A percentile compares a stretch with the other conserved stretches of the same genome.
Conservation (phyloP, 1,139 yeast species). For the Taphrina betulina region DNA sequence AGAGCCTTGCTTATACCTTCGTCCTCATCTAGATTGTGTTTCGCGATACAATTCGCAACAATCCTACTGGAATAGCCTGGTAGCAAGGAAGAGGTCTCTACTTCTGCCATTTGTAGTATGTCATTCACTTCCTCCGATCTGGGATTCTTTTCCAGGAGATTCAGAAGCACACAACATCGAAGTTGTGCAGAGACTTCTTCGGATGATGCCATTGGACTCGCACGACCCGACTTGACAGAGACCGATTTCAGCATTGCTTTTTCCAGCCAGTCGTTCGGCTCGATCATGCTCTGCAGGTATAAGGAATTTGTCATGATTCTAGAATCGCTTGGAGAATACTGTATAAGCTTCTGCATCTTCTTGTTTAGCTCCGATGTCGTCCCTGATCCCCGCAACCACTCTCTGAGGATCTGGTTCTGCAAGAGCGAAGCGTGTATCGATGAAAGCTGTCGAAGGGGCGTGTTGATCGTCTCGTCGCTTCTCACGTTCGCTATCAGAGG, state of each 20-base stretch:
- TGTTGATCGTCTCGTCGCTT: conserved; percentile 14
- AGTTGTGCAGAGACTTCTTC: conserved; percentile 13
- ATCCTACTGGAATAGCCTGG: conserved; percentile 20
- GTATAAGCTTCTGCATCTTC: not conserved
- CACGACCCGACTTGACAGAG: not conserved
- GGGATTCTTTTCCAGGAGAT: conserved; percentile 16
- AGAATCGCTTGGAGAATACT: conserved; percentile 4
- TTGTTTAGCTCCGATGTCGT: conserved; percentile 1
- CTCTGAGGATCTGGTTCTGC: conserved; percentile 12
- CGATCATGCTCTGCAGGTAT: conserved; percentile 12
- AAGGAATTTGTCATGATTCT: conserved; percentile 10
- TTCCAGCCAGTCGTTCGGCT: conserved; percentile 22
- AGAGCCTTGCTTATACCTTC: conserved; percentile 18
- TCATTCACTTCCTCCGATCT: conserved; percentile 12
- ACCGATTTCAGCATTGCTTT: conserved; percentile 18
- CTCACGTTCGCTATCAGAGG: conserved; percentile 18
- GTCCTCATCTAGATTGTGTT: conserved; percentile 16
- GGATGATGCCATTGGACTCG: not conserved
- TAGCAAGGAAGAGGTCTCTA: conserved; percentile 9
- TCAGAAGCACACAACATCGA: conserved; percentile 18
- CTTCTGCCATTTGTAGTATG: conserved; percentile 17
- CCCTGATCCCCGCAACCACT: conserved; percentile 12
- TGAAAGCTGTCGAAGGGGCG: conserved; percentile 7
- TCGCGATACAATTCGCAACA: conserved; percentile 20
- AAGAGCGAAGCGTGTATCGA: conserved; percentile 12